These are phyloP conservation scores for Calocera cornea DNA, from an alignment of 768 basidiomycete species.

Conservation along the genomic window DNA sequence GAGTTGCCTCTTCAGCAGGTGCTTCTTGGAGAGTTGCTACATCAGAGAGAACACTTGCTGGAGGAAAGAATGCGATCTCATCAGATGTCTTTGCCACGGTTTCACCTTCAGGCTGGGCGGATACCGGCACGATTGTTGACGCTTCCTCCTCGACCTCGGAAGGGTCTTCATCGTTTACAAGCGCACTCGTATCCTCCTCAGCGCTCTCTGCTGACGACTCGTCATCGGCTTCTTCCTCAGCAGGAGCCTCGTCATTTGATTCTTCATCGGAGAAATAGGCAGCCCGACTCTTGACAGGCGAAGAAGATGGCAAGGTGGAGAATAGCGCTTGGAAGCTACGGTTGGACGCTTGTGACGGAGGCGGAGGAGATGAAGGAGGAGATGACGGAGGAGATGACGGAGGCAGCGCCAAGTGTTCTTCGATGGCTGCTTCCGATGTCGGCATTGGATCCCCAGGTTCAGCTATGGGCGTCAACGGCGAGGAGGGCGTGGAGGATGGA, in stretches of 20 bases:
- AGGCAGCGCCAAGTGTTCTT: not conserved
- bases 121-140: too few relatives aligned
- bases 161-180: not conserved
- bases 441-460: not conserved
- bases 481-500: not conserved
- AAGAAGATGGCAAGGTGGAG: not conserved
- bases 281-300: not conserved
- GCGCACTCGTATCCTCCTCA: not conserved
- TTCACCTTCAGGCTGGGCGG: not conserved
- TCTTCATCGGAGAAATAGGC: constrained; percentile 1
- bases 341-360: not conserved
- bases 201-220: not conserved
- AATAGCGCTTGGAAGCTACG: not conserved
- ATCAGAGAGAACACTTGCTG: too few relatives aligned
- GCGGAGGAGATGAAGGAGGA: not conserved
- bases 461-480: not conserved
- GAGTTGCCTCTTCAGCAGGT: too few relatives aligned
- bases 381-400: not conserved
- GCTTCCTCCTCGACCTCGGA: not conserved
- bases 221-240: not conserved
- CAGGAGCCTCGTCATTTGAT: not conserved
- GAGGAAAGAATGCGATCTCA: too few relatives aligned
- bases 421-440: not conserved
- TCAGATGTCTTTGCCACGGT: too few relatives aligned
- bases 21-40: too few relatives aligned